Conservation (phyloP, 2,329 filamentous ascomycete species). For the Aureobasidium sp. region DNA sequence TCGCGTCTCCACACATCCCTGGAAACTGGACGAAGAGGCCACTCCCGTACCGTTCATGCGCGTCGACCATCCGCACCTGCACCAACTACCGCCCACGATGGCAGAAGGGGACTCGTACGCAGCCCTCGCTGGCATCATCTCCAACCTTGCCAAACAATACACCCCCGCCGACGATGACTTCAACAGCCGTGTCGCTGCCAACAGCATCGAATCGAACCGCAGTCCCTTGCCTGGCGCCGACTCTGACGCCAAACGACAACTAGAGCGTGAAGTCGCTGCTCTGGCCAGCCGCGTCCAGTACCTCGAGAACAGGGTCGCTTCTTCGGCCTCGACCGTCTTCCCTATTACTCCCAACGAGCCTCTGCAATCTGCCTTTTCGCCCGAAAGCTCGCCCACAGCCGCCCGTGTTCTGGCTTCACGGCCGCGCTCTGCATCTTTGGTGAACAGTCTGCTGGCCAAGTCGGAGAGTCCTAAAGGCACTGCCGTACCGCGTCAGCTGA, state of each 20-base stretch:
- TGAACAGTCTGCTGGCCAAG: slow-evolving; percentile 45
- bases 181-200: slow-evolving; percentile 36
- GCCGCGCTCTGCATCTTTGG: slow-evolving; percentile 32
- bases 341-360: slow-evolving; percentile 77
- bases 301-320: slow-evolving; percentile 64
- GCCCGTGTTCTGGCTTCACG: slow-evolving; percentile 26
- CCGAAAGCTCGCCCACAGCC: slow-evolving; percentile 38
- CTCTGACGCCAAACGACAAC: slow-evolving; percentile 62
- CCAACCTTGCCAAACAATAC: slow-evolving; percentile 41
- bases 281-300: slow-evolving; percentile 69
- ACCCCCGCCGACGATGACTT: slow-evolving; percentile 36
- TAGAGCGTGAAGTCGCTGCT: slow-evolving; percentile 76
- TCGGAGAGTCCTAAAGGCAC: slow-evolving; percentile 41
- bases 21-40: neutral
- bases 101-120: slow-evolving; percentile 28
- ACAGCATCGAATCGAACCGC: slow-evolving; percentile 43
- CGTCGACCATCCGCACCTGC: neutral
- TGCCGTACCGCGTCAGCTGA: slow-evolving; percentile 47
- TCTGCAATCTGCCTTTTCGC: slow-evolving; percentile 45
- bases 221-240: slow-evolving; percentile 70
- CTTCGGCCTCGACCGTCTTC: slow-evolving; percentile 38
- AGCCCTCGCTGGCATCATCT: slow-evolving; percentile 31
- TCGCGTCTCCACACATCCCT: neutral
- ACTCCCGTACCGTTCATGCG: slow-evolving; percentile 1
- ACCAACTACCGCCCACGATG: slow-evolving; percentile 20